phyloP scores from a whole-genome alignment of 2,329 filamentous ascomycete species.

The Bisporella sp. region DNA sequence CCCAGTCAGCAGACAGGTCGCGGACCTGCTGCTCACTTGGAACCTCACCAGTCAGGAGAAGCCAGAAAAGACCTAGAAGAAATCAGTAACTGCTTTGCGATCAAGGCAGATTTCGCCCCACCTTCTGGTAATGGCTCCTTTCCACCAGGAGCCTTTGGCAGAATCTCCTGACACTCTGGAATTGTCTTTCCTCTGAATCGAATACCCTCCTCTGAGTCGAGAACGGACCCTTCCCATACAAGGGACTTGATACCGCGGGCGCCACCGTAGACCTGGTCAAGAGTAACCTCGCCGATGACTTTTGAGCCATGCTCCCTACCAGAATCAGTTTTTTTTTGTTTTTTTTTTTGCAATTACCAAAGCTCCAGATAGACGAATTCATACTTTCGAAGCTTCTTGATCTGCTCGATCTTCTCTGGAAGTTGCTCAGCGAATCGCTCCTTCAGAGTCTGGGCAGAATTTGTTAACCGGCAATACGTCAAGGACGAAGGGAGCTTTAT shows the following conservation, averaged over 20 bases:
- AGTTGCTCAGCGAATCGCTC: constrained; percentile 96
- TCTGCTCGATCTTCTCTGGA: constrained; percentile 95
- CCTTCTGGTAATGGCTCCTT: constrained; percentile 95
- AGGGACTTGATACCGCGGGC: constrained; percentile 98
- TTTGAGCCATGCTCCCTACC: constrained; percentile 86
- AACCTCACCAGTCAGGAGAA: constrained; percentile 95
- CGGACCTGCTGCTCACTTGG: constrained; percentile 97
- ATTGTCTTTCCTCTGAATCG: constrained; percentile 99
- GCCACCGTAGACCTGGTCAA: constrained; percentile 99
- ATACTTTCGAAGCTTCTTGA: constrained; percentile 97
- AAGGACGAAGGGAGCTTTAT: constrained; percentile 13
- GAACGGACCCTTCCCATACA: constrained; percentile 97
- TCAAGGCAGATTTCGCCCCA: constrained; percentile 28
- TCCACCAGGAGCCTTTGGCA: constrained; percentile 95
- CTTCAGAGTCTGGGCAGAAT: constrained; percentile 70
- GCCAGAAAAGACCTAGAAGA: constrained; percentile 86
- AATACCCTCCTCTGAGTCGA: constrained; percentile 98
- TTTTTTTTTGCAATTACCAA: background rate
- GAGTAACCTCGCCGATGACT: constrained; percentile 94
- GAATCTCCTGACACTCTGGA: constrained; percentile 94
- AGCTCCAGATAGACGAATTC: constrained; percentile 22
- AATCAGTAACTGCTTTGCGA: constrained; percentile 3
- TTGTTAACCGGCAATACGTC: constrained; percentile 17
- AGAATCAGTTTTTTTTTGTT: constrained; percentile 18
- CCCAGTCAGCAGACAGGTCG: constrained; percentile 97